These are phyloP conservation scores for Pseudonitzschia pungens DNA, from an alignment of 108 stramenopile genomes.

Conservation along the genomic window DNA sequence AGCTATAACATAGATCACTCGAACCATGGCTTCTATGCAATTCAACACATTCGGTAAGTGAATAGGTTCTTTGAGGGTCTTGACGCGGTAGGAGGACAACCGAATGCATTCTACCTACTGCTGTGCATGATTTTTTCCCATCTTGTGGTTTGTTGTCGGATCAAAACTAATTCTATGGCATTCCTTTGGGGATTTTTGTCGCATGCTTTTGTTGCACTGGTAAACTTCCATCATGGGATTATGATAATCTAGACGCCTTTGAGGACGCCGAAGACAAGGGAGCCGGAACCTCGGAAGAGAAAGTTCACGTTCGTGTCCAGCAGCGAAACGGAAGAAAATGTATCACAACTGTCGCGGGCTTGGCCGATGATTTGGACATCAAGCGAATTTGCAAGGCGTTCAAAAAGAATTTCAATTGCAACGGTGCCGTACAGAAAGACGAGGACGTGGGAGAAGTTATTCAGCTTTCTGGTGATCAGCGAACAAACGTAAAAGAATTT, in stretches of 20 bases:
- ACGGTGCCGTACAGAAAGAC: constrained; percentile 97
- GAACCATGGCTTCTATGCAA: constrained; percentile 10
- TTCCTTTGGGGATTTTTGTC: neutral
- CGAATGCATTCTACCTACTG: neutral
- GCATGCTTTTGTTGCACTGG: neutral
- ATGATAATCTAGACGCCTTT: constrained; percentile 64
- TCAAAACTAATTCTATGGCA: neutral
- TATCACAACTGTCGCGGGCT: constrained; percentile 96
- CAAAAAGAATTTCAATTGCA: constrained; percentile 98
- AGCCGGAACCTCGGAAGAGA: constrained; percentile 62
- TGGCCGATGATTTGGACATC: constrained; percentile 97
- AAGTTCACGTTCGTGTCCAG: constrained; percentile 98
- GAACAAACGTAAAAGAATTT: constrained; percentile 95
- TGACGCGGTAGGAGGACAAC: neutral
- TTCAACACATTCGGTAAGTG: constrained; percentile 21
- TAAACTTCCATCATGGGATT: neutral
- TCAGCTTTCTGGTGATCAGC: constrained; percentile 96
- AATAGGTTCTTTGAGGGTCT: neutral
- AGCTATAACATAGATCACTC: neutral
- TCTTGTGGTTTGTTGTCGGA: neutral
- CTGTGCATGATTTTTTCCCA: neutral
- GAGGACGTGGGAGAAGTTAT: constrained; percentile 94
- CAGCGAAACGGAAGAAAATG: constrained; percentile 98
- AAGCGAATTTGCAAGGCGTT: constrained; percentile 98
- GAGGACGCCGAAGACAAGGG: constrained; percentile 83